Evolutionary conservation across 192 early-diverging fungal genomes (phyloP), one percentile per base, ranked within the genome.

Genomic region (Backusella psychrophila): DNA sequence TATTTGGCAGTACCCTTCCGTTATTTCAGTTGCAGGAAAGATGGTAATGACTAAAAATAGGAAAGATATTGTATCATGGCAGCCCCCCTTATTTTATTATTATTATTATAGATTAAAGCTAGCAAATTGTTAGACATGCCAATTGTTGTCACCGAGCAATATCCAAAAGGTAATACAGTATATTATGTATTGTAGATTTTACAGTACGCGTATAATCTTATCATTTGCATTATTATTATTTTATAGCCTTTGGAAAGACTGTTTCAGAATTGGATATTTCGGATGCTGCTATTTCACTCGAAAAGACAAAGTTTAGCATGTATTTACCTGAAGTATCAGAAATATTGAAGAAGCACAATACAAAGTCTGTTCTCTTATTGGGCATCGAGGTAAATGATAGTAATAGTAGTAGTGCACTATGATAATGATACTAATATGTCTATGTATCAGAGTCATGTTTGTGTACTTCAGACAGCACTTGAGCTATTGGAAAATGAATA

Each of bases 281-380:
- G 26, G 79, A 85, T 38, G 92, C 94, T 15, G 78, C 79, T 44
- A 34, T 89, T n/a, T 80, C 92, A 9, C 69, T 85, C 6, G 78
- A 86, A 39, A 99, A 98, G 80, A 92, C 91, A 71, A 93, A 92
- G 81, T 98, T 99, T 84, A 95, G 94, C 41, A 98, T 98, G 98
- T 78, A 82, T 39, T 85, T 92, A 0, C 88, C 89, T 0, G 88
- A 87, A 35, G 90, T 97, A 5, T 53, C 83, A 44, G 73, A 82
- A 1, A 77, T 87, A 65, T 77, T 93, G 9, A 74, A 91, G 74
- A 80, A 85, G 34, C 71, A 83, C 15, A 53, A 79, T 33, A 88
- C 83, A 41, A 87, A 90, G 52, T 93, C 91, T 6, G 88, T 94
- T 6, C 88, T 99, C 3, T 79, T 99, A 19, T 94, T 96, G 82